Evolutionary conservation across 1,284 basidiomycete genomes (phyloP).

Genomic region (Phlebopus sp.): DNA sequence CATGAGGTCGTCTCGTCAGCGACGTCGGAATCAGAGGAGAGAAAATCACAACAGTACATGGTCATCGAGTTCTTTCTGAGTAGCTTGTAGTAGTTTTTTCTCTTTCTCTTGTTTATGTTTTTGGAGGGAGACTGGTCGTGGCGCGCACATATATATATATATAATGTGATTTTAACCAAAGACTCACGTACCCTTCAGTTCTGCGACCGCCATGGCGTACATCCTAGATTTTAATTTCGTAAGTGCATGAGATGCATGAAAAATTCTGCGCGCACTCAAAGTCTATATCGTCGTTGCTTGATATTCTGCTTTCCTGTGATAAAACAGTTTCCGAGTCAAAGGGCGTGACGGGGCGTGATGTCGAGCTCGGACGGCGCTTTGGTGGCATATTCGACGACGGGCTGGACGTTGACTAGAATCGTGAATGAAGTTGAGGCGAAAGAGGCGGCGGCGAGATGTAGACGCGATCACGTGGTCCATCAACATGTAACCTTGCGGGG

Average conservation of each 20-base stretch:
- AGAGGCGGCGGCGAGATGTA: not conserved
- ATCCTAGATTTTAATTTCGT: conserved; percentile 8
- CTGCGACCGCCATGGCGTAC: conserved; percentile 31
- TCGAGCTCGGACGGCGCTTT: conserved; percentile 2
- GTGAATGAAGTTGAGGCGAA: not conserved
- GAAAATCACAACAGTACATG: conserved; percentile 16
- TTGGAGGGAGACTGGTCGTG: conserved; percentile 36
- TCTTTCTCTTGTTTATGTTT: conserved; percentile 38
- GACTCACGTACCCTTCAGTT: conserved; percentile 28
- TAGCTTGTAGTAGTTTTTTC: conserved; percentile 26
- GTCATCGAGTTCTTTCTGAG: conserved; percentile 30
- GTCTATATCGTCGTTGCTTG: conserved; percentile 27
- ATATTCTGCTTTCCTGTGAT: conserved; percentile 20
- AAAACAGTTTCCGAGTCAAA: conserved; percentile 14
- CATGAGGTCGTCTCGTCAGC: not conserved
- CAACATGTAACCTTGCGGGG: conserved; percentile 6
- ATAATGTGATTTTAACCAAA: too few relatives aligned
- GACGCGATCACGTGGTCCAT: conserved; percentile 2
- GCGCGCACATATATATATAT: not conserved
- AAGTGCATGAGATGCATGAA: not conserved
- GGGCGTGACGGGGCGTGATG: conserved; percentile 9
- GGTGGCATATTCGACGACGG: conserved; percentile 17
- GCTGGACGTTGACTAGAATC: not conserved
- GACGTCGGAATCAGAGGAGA: not conserved
- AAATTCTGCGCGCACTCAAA: conserved; percentile 22